A percentile compares a stretch with the other conserved stretches of the same genome.
Evolutionary conservation across 2,329 filamentous ascomycete species (phyloP).

Genomic region (Sarocladiaceae sp.): DNA sequence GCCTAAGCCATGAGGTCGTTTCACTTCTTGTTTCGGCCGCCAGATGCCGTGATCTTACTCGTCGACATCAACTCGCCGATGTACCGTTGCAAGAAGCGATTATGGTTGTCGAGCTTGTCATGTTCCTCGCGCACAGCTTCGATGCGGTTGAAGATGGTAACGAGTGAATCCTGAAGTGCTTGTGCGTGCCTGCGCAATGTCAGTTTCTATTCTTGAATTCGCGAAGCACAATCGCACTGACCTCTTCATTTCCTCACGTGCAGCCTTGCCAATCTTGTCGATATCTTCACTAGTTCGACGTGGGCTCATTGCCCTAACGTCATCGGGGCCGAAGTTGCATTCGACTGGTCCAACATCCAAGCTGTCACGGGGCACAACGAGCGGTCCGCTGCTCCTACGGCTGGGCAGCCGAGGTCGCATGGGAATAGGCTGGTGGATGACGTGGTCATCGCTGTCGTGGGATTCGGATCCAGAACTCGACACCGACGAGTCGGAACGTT

Average conservation of each 20-base stretch:
- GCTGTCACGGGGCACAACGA: slow-evolving; percentile 75
- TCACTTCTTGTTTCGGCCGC: slow-evolving; percentile 51
- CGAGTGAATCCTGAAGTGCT: slow-evolving; percentile 80
- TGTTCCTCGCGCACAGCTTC: slow-evolving; percentile 93
- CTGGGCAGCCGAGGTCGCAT: slow-evolving; percentile 64
- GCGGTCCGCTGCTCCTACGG: slow-evolving; percentile 75
- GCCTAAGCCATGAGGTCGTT: too few species aligned
- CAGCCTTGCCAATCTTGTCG: slow-evolving; percentile 79
- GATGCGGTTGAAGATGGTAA: slow-evolving; percentile 88
- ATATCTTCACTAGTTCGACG: slow-evolving; percentile 86
- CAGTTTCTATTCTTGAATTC: not conserved
- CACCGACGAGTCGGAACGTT: slow-evolving; percentile 32
- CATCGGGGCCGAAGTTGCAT: slow-evolving; percentile 75
- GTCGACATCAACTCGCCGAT: slow-evolving; percentile 93
- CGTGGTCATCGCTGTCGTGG: slow-evolving; percentile 31
- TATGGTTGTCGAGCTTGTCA: slow-evolving; percentile 93
- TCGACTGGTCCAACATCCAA: slow-evolving; percentile 69
- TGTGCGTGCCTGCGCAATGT: slow-evolving; percentile 69
- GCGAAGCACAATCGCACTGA: slow-evolving; percentile 28
- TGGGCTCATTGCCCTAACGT: slow-evolving; percentile 93
- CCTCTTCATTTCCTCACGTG: slow-evolving; percentile 62
- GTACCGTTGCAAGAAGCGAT: slow-evolving; percentile 96
- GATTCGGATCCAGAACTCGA: slow-evolving; percentile 21
- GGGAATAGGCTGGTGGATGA: slow-evolving; percentile 48
- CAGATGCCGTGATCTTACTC: slow-evolving; percentile 64